Base-by-base conservation (phyloP, 495 filamentous ascomycete genomes). In the Echria macrotheca region DNA sequence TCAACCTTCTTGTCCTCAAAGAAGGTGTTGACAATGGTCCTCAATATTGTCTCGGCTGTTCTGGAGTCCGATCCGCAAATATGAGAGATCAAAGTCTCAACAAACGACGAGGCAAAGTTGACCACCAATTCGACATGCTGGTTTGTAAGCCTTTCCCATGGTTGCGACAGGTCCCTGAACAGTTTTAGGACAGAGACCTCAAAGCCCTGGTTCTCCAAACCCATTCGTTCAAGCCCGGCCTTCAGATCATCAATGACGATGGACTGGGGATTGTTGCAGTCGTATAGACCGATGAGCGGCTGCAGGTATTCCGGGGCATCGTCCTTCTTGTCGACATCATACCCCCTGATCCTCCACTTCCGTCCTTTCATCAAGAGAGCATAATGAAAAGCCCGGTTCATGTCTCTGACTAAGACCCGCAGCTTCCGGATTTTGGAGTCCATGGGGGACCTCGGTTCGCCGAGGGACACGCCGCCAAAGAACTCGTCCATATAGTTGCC, bases 1-100 rank as follows among this genome's bases (percentile, higher is more conserved):
- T 47, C 17, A 7, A 17, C 25, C 8, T 53, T 39, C 14, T 63
- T 66, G 5, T 61, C 11, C 0, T 71, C 67, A 47, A 74, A 66
- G 38, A 61, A 68, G 4, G 67, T 66, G 26, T 68, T 52, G 23
- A 73, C 44, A 21, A 51, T 51, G 29, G 57, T 44, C 9, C 45
- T 49, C 4, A 69, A 48, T 11, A 73, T 53, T 0, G 59, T 51
- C 2, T 57, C 18, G 17, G 41, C 9, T 1, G 55, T 61, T n/a
- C 43, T 37, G 1, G 37, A 21, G 19, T 58, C 55, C 2, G 35
- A 44, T n/a, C 47, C 55, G 2, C 44, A 38, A 9, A 65, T 25
- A 36, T 57, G 49, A 7, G 8, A 10, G 9, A 65, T 24, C 0
- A 57, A 28, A 5, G 49, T 29, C 17, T 62, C 51, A 0, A 58